Conservation (phyloP, 2,329 filamentous ascomycete species). For the Talaromyces sp. region DNA sequence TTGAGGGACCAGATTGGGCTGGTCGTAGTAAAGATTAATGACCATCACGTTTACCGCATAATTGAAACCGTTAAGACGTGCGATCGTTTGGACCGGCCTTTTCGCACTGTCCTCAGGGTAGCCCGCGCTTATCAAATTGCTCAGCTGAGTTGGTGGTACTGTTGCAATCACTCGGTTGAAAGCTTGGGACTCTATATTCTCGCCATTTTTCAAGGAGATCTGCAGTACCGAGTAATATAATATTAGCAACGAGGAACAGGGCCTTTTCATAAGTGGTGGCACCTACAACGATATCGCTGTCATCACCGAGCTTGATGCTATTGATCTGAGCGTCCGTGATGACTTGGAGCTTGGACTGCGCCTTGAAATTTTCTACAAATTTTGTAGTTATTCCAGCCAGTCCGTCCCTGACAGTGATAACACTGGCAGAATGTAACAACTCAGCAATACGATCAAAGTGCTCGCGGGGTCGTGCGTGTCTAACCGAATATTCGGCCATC, state of each 20-base stretch:
- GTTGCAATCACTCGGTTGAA: slow-evolving; percentile 31
- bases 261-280: not conserved
- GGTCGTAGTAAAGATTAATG: slow-evolving; percentile 79
- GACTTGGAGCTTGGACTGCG: slow-evolving; percentile 54
- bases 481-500: slow-evolving; percentile 18
- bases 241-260: not conserved
- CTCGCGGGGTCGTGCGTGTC: slow-evolving; percentile 9
- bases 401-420: slow-evolving; percentile 48
- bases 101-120: slow-evolving; percentile 5
- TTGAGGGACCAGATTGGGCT: slow-evolving; percentile 58
- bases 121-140: slow-evolving; percentile 16
- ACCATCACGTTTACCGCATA: slow-evolving; percentile 79
- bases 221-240: not conserved
- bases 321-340: slow-evolving; percentile 46
- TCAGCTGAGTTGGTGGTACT: slow-evolving; percentile 22
- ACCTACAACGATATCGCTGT: slow-evolving; percentile 21
- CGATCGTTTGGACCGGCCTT: slow-evolving; percentile 17
- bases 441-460: slow-evolving; percentile 15
- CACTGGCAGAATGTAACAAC: slow-evolving; percentile 24
- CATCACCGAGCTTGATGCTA: slow-evolving; percentile 31
- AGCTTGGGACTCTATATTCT: slow-evolving; percentile 1
- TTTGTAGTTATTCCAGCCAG: slow-evolving; percentile 56
- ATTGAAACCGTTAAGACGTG: slow-evolving; percentile 34
- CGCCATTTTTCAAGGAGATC: slow-evolving; percentile 6
- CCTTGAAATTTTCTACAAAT: slow-evolving; percentile 40